Conservation (phyloP, 306 rosid genomes). For the Pterocarpus santalinus region DNA sequence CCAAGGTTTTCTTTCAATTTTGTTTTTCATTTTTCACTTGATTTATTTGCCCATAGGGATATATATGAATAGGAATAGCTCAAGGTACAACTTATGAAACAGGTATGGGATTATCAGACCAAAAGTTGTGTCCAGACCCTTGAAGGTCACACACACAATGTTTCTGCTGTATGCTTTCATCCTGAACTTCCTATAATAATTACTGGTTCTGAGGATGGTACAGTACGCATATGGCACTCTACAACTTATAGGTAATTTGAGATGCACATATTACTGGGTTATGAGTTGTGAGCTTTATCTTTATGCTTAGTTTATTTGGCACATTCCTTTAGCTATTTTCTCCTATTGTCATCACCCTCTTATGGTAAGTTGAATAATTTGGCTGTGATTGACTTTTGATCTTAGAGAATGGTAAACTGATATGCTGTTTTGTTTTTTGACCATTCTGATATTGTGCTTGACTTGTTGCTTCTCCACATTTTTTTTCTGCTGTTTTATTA, state of each 20-base stretch:
- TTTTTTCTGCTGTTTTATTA: conserved; percentile 15
- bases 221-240: conserved; percentile 99
- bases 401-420: conserved; percentile 2
- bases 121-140: conserved; percentile 99
- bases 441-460: conserved; percentile 19
- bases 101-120: conserved; percentile 99
- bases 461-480: conserved; percentile 24
- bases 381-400: conserved; percentile 20
- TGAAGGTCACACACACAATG: conserved; percentile 99
- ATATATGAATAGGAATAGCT: conserved; percentile 48
- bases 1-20: conserved; percentile 69
- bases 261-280: conserved; percentile 29
- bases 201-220: conserved; percentile 99
- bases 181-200: conserved; percentile 98
- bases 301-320: conserved; percentile 40
- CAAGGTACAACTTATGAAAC: conserved; percentile 43
- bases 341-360: conserved; percentile 17
- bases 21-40: conserved; percentile 22
- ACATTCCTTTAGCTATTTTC: conserved; percentile 23
- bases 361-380: conserved; percentile 17
- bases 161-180: conserved; percentile 98
- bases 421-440: not conserved
- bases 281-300: conserved; percentile 37
- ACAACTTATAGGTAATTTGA: conserved; percentile 89
- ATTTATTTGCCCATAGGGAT: not conserved